Conservation (phyloP, 1,284 basidiomycete genomes). For the Puccinia triticina region DNA sequence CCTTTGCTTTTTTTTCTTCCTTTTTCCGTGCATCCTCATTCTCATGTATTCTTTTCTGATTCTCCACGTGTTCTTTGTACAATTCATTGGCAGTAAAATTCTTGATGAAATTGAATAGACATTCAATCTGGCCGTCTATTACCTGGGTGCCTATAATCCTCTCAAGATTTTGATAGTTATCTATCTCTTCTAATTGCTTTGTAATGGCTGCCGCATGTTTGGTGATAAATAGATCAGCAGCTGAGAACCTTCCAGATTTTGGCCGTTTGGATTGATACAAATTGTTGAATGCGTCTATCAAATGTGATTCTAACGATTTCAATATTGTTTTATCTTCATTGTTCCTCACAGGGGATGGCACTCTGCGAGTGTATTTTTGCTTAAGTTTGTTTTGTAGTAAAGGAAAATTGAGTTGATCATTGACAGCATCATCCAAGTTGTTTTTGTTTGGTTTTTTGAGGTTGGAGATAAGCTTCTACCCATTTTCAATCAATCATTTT, state of each 20-base stretch:
- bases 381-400: no score
- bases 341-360: no score
- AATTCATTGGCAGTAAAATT: background rate
- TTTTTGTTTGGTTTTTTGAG: background rate
- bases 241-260: background rate
- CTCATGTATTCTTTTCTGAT: background rate
- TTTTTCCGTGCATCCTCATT: background rate
- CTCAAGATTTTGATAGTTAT: background rate
- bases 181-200: background rate
- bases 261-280: no score
- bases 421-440: background rate
- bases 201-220: background rate
- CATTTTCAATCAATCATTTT: background rate
- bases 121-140: background rate
- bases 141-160: background rate
- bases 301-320: no score
- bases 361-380: no score
- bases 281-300: no score
- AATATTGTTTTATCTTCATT: no score
- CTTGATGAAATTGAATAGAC: background rate
- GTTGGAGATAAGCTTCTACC: no score
- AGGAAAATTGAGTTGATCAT: background rate
- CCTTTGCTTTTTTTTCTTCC: background rate
- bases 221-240: background rate
- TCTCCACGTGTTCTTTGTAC: background rate